Evolutionary conservation across 108 stramenopile genomes (phyloP), one percentile per base, ranked within the genome.

Genomic region (Stephanodiscus minutulus): DNA sequence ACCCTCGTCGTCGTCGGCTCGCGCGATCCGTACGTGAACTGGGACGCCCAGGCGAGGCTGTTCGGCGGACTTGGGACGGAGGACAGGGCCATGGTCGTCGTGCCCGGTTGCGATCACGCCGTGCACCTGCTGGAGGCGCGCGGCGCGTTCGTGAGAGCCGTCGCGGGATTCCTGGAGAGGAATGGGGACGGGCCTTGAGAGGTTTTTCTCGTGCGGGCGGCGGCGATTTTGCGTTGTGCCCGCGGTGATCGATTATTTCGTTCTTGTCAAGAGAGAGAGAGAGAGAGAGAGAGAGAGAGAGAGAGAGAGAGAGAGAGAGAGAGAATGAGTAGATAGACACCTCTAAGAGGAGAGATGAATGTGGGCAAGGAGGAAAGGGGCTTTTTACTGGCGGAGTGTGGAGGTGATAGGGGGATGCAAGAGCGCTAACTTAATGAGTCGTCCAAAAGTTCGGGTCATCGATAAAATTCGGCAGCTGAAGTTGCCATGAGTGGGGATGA

Each of bases 11-110:
- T 83, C 53, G 85, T 73, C 6, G 89, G 89, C 29, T 82, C 85
- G 68, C 86, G 88, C 55, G 89, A 92, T 83, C 91, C 91, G 4
- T 92, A 92, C 52, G 86, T 85, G 2, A 73, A 82, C 1, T 72
- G 88, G 73, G 82, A 79, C 13, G 86, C 87, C 5, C 91, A 92
- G 61, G 46, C 77, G 57, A 84, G 87, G 47, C 68, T 92, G 31
- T 90, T 89, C 66, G 48, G 76, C 8, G 78, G 87, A 33, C 76
- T 92, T 69, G 87, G 88, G 28, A 65, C 57, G 21, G 76, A 77
- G 27, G 76, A 77, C 66, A 70, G 44, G 64, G 69, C 62, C 10
- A 64, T 68, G 69, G 66, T 58, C 49, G 20, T 70, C n/a, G 37
- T 77, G 17, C 76, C 76, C 5, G 64, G 58, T 22, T 77, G 69